Evolutionary conservation across 345 rosid genomes (phyloP).

Genomic region (Eucalyptus grandis): DNA sequence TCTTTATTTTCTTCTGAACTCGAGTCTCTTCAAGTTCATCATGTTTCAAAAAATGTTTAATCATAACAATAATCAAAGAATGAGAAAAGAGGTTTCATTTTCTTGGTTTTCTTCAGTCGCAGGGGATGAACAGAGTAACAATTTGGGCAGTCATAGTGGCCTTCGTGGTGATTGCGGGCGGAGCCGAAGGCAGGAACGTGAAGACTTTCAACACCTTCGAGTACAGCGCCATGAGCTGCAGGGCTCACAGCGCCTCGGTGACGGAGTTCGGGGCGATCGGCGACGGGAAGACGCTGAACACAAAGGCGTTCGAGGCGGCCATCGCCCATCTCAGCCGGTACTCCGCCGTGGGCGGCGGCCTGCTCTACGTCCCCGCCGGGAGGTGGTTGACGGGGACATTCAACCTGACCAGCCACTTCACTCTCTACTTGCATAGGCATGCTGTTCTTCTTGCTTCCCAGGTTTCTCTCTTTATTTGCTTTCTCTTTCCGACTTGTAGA

Average conservation of each 20-base stretch:
- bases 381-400: conserved; percentile 37
- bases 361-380: conserved; percentile 33
- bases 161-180: not conserved
- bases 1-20: not conserved
- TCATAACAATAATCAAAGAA: not conserved
- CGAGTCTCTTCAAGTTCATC: not conserved
- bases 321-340: conserved; percentile 16
- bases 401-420: conserved; percentile 31
- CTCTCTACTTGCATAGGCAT: conserved; percentile 23
- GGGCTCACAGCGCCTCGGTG: conserved; percentile 4
- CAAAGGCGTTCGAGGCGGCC: conserved; percentile 25
- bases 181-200: not conserved
- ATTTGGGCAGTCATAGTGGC: not conserved
- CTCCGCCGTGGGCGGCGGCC: conserved; percentile 16
- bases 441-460: conserved; percentile 35
- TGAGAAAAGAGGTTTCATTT: not conserved
- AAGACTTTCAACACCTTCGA: not conserved
- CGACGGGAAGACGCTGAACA: conserved; percentile 30
- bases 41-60: not conserved
- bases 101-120: not conserved
- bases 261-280: conserved; percentile 18
- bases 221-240: conserved; percentile 7
- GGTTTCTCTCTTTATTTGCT: not conserved
- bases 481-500: not conserved
- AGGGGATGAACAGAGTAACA: not conserved